Conservation (phyloP, 2,329 filamentous ascomycete genomes). For the Colletotrichum magnum region DNA sequence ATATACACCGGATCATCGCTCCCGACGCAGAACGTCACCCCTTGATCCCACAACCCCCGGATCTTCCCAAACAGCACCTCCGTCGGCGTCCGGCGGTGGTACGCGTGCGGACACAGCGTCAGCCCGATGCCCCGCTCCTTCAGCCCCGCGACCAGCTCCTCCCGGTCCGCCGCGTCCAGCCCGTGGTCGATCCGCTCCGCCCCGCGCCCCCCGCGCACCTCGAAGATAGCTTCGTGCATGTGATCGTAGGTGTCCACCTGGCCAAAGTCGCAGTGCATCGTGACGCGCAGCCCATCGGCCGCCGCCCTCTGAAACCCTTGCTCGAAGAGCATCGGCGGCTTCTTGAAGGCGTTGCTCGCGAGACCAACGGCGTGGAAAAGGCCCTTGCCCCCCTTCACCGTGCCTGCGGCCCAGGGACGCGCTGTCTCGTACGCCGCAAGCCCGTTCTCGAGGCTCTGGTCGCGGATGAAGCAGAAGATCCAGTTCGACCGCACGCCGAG, state of each 20-base stretch:
- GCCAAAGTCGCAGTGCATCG: slow-evolving; percentile 66
- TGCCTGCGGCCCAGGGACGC: slow-evolving; percentile 52
- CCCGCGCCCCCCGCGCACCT: slow-evolving; percentile 51
- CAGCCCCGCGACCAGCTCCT: slow-evolving; percentile 71
- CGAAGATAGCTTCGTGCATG: slow-evolving; percentile 53
- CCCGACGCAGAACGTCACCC: slow-evolving; percentile 79
- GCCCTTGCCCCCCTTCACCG: slow-evolving; percentile 48
- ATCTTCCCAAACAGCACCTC: slow-evolving; percentile 63
- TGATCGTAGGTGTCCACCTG: slow-evolving; percentile 63
- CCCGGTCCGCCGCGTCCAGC: slow-evolving; percentile 74
- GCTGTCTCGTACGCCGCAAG: slow-evolving; percentile 55
- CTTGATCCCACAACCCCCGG: slow-evolving; percentile 71
- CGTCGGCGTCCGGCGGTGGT: slow-evolving; percentile 57
- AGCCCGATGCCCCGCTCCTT: slow-evolving; percentile 71
- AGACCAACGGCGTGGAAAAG: slow-evolving; percentile 62
- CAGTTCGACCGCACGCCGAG: slow-evolving; percentile 51
- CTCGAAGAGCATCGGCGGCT: slow-evolving; percentile 61
- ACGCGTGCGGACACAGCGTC: slow-evolving; percentile 75
- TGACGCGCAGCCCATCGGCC: slow-evolving; percentile 59
- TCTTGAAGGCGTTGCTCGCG: slow-evolving; percentile 61
- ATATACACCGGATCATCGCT: slow-evolving; percentile 81
- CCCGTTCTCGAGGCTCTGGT: slow-evolving; percentile 55
- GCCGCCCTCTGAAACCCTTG: slow-evolving; percentile 53
- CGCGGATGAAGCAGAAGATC: slow-evolving; percentile 60
- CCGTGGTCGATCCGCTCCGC: slow-evolving; percentile 83